Percentiles rank a stretch among this genome's conserved stretches.
Conservation (phyloP, 768 basidiomycete species). For the Podaxis sp. region DNA sequence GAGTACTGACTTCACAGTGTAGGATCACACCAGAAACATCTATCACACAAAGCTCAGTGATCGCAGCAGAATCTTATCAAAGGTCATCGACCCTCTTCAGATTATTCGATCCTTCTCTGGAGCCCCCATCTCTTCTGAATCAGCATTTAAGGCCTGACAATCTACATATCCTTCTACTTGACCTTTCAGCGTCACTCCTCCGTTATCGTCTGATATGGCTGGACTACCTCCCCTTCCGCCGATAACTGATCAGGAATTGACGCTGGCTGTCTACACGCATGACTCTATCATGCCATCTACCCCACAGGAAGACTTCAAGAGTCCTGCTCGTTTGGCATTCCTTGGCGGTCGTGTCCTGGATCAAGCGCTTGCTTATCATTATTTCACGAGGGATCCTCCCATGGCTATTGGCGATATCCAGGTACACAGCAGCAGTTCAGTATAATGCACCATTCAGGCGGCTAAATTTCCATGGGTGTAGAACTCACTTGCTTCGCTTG, state of each 20-base stretch:
- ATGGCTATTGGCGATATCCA: background rate
- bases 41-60: too few relatives aligned
- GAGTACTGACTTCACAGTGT: too few relatives aligned
- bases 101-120: too few relatives aligned
- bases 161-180: background rate
- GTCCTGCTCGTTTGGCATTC: background rate
- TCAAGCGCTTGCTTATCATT: background rate
- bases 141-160: too few relatives aligned
- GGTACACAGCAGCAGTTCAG: background rate
- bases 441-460: background rate
- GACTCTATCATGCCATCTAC: slow-evolving; percentile 29
- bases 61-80: too few relatives aligned
- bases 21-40: too few relatives aligned
- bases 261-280: slow-evolving; percentile 61
- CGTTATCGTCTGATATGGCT: slow-evolving; percentile 23
- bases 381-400: background rate
- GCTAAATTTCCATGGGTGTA: background rate
- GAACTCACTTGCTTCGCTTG: background rate
- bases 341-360: background rate
- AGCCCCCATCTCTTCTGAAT: too few relatives aligned
- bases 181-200: slow-evolving; percentile 2
- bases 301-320: background rate
- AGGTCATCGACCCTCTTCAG: too few relatives aligned
- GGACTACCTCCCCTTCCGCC: slow-evolving; percentile 48
- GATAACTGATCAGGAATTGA: slow-evolving; percentile 51